Evolutionary conservation across 352 stramenopile species (phyloP).

Genomic region (Pythium plurisporium): DNA sequence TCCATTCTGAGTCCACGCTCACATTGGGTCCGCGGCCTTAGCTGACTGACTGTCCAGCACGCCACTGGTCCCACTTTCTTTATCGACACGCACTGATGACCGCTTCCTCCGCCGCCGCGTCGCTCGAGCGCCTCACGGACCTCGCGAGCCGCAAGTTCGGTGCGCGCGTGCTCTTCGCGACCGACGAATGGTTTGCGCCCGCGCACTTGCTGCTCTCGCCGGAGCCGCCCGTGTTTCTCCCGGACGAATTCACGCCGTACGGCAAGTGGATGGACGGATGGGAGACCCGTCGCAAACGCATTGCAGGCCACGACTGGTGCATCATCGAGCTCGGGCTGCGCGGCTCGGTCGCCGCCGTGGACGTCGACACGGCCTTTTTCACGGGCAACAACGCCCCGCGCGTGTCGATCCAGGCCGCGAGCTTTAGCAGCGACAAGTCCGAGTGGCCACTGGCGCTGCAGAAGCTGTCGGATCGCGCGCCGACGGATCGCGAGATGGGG

Average conservation of each 20-base stretch:
- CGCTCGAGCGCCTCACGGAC: conserved; percentile 45
- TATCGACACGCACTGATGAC: too few species aligned
- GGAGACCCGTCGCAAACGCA: conserved; percentile 91
- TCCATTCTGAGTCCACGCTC: neutral
- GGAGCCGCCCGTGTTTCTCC: conserved; percentile 79
- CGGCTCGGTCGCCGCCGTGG: conserved; percentile 49
- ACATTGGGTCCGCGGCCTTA: too few species aligned
- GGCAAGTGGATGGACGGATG: conserved; percentile 96
- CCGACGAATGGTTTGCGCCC: conserved; percentile 91
- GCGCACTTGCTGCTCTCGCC: conserved; percentile 82
- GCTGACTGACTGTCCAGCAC: too few species aligned
- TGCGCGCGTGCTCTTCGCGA: conserved; percentile 85
- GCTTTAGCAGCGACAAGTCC: conserved; percentile 35
- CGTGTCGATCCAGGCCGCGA: conserved; percentile 86
- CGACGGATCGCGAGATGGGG: conserved; percentile 46
- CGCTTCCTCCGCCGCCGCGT: neutral
- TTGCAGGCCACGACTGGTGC: conserved; percentile 89
- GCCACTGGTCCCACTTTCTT: too few species aligned
- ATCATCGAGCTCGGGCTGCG: conserved; percentile 86
- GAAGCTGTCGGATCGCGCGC: conserved; percentile 35
- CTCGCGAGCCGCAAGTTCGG: conserved; percentile 58
- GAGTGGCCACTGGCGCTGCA: conserved; percentile 36
- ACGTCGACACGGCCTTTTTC: conserved; percentile 94
- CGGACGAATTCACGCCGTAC: conserved; percentile 89
- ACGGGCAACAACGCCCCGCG: conserved; percentile 87